A percentile compares a stretch with the other conserved stretches of the same genome.
Evolutionary conservation across 2,329 filamentous ascomycete species (phyloP).

Genomic region (Ilyonectria mors-panacis): DNA sequence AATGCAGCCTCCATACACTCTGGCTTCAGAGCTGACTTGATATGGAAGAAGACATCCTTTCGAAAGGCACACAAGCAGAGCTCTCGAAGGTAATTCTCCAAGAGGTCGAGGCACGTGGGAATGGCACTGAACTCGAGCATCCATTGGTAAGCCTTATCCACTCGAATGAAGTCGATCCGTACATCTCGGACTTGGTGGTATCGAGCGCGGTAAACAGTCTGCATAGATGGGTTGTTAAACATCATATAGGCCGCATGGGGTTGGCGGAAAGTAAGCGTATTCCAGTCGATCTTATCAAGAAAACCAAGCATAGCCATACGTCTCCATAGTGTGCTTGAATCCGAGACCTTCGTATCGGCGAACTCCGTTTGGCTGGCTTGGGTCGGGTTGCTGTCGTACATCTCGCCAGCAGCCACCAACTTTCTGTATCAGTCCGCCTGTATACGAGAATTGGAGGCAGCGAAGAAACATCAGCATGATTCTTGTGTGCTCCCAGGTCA

Average conservation of each 20-base stretch:
- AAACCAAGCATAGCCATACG: conserved; percentile 18
- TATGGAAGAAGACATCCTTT: conserved; percentile 15
- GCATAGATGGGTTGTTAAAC: conserved; percentile 18
- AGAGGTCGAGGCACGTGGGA: conserved; percentile 1
- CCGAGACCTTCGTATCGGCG: conserved; percentile 1
- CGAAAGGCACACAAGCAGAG: conserved; percentile 14
- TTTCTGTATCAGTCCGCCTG: conserved; percentile 2
- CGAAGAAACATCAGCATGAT: conserved; percentile 11
- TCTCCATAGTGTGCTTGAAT: conserved; percentile 11
- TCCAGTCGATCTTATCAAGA: conserved; percentile 18
- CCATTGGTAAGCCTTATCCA: conserved; percentile 9
- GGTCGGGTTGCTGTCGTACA: neutral
- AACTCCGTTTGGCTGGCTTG: conserved; percentile 1
- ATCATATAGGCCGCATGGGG: conserved; percentile 13
- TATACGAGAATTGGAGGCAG: conserved; percentile 10
- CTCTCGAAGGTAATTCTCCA: conserved; percentile 13
- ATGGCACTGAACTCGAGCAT: conserved; percentile 13
- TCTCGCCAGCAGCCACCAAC: neutral
- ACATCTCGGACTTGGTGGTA: conserved; percentile 15
- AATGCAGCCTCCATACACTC: no score
- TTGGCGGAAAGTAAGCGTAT: conserved; percentile 2
- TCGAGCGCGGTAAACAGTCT: conserved; percentile 8
- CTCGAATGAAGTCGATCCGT: conserved; percentile 10
- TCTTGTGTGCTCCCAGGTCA: conserved; percentile 10
- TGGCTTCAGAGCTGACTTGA: conserved; percentile 2